phyloP scores from a whole-genome alignment of 371 early-diverging fungal genomes.

The Syncephalastrum monosporum region DNA sequence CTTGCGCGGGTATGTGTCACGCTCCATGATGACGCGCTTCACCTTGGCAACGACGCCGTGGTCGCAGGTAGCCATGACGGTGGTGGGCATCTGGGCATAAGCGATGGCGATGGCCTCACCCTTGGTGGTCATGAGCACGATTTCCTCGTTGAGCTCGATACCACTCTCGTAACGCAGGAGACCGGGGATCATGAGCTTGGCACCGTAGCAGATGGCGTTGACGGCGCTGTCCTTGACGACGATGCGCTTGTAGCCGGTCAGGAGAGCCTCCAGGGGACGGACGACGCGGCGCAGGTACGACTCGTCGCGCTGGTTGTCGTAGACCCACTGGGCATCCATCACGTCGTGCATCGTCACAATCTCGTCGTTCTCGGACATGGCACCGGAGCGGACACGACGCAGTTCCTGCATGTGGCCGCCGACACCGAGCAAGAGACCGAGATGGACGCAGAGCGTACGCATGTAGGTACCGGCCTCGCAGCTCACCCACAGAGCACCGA shows the following conservation, averaged over 20 bases:
- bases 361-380: constrained; percentile 89
- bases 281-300: constrained; percentile 89
- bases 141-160: constrained; percentile 93
- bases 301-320: constrained; percentile 96
- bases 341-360: constrained; percentile 99
- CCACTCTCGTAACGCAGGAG: constrained; percentile 96
- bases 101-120: constrained; percentile 99
- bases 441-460: constrained; percentile 98
- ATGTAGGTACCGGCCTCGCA: constrained; percentile 99
- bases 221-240: constrained; percentile 99
- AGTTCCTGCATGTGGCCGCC: constrained; percentile 99
- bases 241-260: constrained; percentile 95
- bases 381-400: constrained; percentile 97
- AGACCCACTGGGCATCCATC: constrained; percentile 98
- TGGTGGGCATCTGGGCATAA: constrained; percentile 95
- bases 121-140: constrained; percentile 99
- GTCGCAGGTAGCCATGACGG: constrained; percentile 86
- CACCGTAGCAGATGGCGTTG: constrained; percentile 99
- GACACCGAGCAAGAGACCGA: constrained; percentile 96
- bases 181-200: constrained; percentile 98
- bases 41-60: constrained; percentile 98
- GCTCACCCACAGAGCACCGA: constrained; percentile 97
- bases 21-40: constrained; percentile 99
- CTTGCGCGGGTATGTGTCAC: constrained; percentile 96
- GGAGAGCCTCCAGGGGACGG: constrained; percentile 95